Conservation (phyloP, 805 yeast species). For the Metschnikowia henanensis region DNA sequence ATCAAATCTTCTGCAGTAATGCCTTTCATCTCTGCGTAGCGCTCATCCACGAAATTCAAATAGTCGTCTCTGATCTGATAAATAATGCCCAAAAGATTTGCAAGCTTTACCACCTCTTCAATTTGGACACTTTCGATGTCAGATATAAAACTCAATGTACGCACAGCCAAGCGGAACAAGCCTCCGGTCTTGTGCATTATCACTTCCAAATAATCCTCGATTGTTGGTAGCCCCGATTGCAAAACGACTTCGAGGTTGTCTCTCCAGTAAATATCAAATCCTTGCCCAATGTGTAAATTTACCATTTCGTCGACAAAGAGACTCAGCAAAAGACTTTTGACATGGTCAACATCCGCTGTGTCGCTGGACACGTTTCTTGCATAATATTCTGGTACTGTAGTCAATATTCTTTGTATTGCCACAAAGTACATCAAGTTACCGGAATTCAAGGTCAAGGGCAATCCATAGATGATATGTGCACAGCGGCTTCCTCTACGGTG, state of each 20-base stretch:
- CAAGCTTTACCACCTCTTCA: conserved; percentile 50
- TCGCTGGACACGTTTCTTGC: neutral
- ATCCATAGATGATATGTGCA: neutral
- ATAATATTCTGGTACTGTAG: neutral
- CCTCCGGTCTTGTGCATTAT: conserved; percentile 89
- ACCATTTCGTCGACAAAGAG: conserved; percentile 72
- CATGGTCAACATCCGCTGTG: neutral
- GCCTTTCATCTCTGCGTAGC: conserved; percentile 61
- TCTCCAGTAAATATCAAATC: conserved; percentile 87
- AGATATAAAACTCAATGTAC: conserved; percentile 34
- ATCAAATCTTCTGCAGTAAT: conserved; percentile 77
- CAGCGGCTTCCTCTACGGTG: conserved; percentile 64
- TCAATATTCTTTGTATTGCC: conserved; percentile 53
- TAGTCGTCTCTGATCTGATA: conserved; percentile 89
- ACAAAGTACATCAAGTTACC: conserved; percentile 80
- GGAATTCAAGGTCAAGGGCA: conserved; percentile 62
- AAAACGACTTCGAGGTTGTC: conserved; percentile 38
- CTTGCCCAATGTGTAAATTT: conserved; percentile 87
- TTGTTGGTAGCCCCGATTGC: conserved; percentile 22
- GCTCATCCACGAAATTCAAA: conserved; percentile 58
- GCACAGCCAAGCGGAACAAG: conserved; percentile 70
- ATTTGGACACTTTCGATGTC: conserved; percentile 10
- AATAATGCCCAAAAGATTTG: conserved; percentile 76
- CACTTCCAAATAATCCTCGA: conserved; percentile 66
- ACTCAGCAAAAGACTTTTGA: conserved; percentile 16